These are phyloP conservation scores for Ceratocystiopsis brevicomis DNA, from an alignment of 2,329 filamentous ascomycete species.

Conservation along the genomic window DNA sequence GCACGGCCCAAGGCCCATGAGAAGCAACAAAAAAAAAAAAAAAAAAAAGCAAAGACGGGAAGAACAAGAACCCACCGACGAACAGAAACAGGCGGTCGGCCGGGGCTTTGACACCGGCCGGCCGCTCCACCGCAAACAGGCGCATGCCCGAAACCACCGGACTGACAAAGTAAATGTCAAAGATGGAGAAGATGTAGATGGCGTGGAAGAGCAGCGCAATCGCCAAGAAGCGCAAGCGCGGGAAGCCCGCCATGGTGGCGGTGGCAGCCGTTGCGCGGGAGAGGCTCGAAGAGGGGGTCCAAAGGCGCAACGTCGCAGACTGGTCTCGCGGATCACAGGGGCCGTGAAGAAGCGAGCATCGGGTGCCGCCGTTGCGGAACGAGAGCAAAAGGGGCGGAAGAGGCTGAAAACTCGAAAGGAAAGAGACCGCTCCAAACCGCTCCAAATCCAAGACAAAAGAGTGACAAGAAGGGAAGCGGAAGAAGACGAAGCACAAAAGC, in stretches of 20 bases:
- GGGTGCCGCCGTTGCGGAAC: no score
- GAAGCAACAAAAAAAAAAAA: no score
- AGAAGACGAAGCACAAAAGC: not conserved
- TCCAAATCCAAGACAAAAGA: not conserved
- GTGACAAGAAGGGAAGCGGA: not conserved
- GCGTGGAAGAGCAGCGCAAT: constrained; percentile 85
- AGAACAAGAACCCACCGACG: constrained; percentile 42
- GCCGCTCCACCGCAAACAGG: constrained; percentile 51
- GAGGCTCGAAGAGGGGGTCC: no score
- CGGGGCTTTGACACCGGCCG: constrained; percentile 43
- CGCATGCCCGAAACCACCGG: constrained; percentile 93
- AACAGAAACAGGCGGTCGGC: constrained; percentile 83
- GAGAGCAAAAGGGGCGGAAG: no score
- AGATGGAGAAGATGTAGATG: constrained; percentile 87
- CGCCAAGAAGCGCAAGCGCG: constrained; percentile 65
- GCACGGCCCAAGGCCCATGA: not conserved
- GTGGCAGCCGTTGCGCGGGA: not conserved
- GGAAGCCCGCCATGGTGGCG: constrained; percentile 30
- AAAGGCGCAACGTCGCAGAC: no score
- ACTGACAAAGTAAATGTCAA: constrained; percentile 97
- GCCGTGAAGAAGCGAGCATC: no score
- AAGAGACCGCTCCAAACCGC: no score
- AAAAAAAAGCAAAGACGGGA: not conserved
- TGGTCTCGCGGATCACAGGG: no score
- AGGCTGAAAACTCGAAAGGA: no score